Conservation (phyloP, 768 basidiomycete species). For the Sarcodon aspratus region DNA sequence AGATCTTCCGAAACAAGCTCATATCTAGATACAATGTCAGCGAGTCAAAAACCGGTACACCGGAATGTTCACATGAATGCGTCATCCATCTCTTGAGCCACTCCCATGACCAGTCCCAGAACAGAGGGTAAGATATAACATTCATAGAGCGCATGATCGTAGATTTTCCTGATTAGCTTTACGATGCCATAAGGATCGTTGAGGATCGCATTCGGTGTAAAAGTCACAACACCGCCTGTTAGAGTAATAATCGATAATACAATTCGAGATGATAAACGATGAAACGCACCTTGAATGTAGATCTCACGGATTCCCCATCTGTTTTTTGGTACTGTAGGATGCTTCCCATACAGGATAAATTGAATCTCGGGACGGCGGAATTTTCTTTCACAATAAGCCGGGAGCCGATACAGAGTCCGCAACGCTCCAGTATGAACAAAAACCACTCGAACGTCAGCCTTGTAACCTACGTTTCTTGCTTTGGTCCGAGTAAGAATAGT, state of each 20-base stretch:
- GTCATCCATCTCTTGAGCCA: constrained; percentile 25
- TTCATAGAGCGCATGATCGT: constrained; percentile 55
- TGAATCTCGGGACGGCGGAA: constrained; percentile 32
- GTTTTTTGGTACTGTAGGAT: constrained; percentile 34
- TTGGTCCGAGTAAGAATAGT: constrained; percentile 32
- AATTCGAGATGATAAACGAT: neutral
- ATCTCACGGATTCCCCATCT: constrained; percentile 58
- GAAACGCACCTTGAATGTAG: constrained; percentile 49
- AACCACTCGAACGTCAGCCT: constrained; percentile 34
- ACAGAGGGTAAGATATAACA: constrained; percentile 57
- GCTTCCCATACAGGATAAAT: constrained; percentile 62
- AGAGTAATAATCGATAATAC: neutral
- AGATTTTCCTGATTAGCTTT: constrained; percentile 36
- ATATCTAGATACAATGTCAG: constrained; percentile 22
- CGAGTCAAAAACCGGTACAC: constrained; percentile 10
- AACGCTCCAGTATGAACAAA: constrained; percentile 59
- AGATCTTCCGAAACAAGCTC: constrained; percentile 28
- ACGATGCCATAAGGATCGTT: constrained; percentile 38
- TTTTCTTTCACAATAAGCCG: constrained; percentile 35
- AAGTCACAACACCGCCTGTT: constrained; percentile 64
- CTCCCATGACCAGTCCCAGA: constrained; percentile 41
- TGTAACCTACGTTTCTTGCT: constrained; percentile 25
- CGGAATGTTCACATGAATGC: constrained; percentile 10
- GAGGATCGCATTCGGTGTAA: constrained; percentile 49
- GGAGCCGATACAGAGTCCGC: constrained; percentile 33